Percentiles rank a stretch among this genome's conserved stretches.
phyloP scores from a whole-genome alignment of 2,329 filamentous ascomycete genomes.

The Aureobasidium sp. region DNA sequence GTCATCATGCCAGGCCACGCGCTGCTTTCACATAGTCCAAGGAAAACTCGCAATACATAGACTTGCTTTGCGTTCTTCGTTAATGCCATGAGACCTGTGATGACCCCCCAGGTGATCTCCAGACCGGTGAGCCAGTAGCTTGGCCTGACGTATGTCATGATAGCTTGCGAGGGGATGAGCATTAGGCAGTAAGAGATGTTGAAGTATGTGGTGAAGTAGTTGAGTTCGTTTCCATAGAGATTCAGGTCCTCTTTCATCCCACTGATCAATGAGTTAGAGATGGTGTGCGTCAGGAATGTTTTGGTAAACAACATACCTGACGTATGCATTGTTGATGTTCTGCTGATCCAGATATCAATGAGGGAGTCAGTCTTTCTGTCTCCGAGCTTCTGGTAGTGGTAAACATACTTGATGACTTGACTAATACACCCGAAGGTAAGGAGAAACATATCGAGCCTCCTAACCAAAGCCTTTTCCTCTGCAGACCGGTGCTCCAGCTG shows the following conservation, averaged over 20 bases:
- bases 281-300: too few relatives aligned
- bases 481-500: conserved; percentile 20
- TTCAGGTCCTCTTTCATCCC: conserved; percentile 25
- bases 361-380: too few relatives aligned
- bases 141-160: conserved; percentile 32
- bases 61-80: conserved; percentile 24
- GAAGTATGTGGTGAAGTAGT: conserved; percentile 34
- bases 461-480: conserved; percentile 32
- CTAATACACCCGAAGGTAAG: conserved; percentile 36
- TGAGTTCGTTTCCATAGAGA: conserved; percentile 24
- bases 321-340: conserved; percentile 22
- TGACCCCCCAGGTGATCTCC: conserved; percentile 23
- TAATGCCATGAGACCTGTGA: conserved; percentile 27
- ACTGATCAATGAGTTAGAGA: conserved; percentile 1
- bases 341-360: conserved; percentile 21
- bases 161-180: conserved; percentile 35
- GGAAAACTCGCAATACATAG: conserved; percentile 24
- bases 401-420: conserved; percentile 29
- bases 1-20: conserved; percentile 42
- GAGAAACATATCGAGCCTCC: conserved; percentile 33
- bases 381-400: too few relatives aligned
- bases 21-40: conserved; percentile 28
- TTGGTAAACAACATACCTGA: too few relatives aligned
- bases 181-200: conserved; percentile 35
- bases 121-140: conserved; percentile 28